phyloP scores from a whole-genome alignment of 345 rosid genomes.

The Eucalyptus coolabah region DNA sequence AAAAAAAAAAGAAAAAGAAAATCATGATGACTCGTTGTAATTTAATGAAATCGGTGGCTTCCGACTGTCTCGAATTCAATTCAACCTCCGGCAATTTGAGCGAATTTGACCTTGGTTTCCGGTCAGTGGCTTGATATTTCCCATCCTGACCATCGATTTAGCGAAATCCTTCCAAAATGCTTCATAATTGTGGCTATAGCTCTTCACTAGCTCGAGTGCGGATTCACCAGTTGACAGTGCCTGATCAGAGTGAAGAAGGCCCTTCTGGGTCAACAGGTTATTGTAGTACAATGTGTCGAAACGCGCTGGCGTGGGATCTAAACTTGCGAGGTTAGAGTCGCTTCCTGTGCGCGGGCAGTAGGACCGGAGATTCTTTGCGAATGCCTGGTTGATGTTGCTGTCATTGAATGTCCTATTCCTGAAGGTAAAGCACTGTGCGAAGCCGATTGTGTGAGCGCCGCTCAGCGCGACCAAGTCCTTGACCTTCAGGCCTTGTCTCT shows the following conservation, averaged over 20 bases:
- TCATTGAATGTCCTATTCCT: slow-evolving; percentile 22
- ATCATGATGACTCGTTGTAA: not conserved
- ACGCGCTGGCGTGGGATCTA: slow-evolving; percentile 35
- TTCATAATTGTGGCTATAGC: not conserved
- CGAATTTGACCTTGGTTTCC: slow-evolving; percentile 36
- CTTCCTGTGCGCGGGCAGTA: slow-evolving; percentile 9
- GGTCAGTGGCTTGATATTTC: slow-evolving; percentile 28
- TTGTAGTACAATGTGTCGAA: slow-evolving; percentile 43
- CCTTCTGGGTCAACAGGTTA: slow-evolving; percentile 34
- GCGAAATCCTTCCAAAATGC: slow-evolving; percentile 22
- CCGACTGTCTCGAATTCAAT: not conserved
- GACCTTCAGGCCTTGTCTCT: slow-evolving; percentile 17
- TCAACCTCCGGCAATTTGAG: slow-evolving; percentile 7
- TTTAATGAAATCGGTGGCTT: not conserved
- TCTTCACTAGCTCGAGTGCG: slow-evolving; percentile 10
- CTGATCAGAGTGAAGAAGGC: slow-evolving; percentile 44
- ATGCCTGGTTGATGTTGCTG: slow-evolving; percentile 27
- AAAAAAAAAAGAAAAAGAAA: not conserved
- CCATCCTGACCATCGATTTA: slow-evolving; percentile 43
- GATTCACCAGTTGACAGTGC: slow-evolving; percentile 28
- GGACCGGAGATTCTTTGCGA: slow-evolving; percentile 18
- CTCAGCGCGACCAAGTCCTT: slow-evolving; percentile 36
- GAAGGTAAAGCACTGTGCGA: slow-evolving; percentile 28
- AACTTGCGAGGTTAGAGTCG: slow-evolving; percentile 5
- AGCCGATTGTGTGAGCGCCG: slow-evolving; percentile 44